Conservation (phyloP, 176 grass and related monocot genomes). For the Cocos nucifera region DNA sequence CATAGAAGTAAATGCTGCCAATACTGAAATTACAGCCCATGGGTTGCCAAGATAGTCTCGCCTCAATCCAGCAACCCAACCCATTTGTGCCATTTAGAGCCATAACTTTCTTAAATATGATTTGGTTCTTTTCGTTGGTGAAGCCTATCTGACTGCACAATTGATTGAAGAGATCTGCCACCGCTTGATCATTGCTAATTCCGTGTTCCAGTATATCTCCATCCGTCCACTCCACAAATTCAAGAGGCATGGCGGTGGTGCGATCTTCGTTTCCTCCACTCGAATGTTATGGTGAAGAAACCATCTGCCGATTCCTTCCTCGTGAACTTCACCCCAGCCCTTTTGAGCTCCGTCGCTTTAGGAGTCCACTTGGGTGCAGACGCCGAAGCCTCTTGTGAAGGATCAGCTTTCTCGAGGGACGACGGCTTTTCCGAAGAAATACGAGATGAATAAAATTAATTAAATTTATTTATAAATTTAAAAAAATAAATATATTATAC, state of each 20-base stretch:
- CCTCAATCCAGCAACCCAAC: not conserved
- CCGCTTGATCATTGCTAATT: no score
- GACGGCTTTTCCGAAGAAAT: no score
- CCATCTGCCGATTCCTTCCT: not conserved
- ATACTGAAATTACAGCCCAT: constrained; percentile 28
- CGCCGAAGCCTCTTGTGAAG: no score
- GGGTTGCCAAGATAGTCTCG: constrained; percentile 42
- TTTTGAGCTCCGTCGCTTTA: constrained; percentile 24
- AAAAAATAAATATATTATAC: no score
- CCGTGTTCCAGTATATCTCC: constrained; percentile 25
- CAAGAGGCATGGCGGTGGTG: no score
- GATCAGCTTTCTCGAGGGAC: no score
- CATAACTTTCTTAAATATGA: not conserved
- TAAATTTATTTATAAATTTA: no score
- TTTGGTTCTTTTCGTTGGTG: no score
- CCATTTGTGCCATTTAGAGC: constrained; percentile 2
- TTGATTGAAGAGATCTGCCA: not conserved
- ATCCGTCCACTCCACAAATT: not conserved
- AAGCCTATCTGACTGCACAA: not conserved
- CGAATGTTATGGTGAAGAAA: constrained; percentile 21
- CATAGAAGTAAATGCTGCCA: not conserved
- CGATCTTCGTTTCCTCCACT: no score
- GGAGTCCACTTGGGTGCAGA: constrained; percentile 1
- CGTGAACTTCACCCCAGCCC: constrained; percentile 21
- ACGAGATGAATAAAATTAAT: constrained; percentile 4